Evolutionary conservation across 2,329 filamentous ascomycete species (phyloP), one percentile per base, ranked within the genome.

Genomic region (Aspergillus spinulosporus): DNA sequence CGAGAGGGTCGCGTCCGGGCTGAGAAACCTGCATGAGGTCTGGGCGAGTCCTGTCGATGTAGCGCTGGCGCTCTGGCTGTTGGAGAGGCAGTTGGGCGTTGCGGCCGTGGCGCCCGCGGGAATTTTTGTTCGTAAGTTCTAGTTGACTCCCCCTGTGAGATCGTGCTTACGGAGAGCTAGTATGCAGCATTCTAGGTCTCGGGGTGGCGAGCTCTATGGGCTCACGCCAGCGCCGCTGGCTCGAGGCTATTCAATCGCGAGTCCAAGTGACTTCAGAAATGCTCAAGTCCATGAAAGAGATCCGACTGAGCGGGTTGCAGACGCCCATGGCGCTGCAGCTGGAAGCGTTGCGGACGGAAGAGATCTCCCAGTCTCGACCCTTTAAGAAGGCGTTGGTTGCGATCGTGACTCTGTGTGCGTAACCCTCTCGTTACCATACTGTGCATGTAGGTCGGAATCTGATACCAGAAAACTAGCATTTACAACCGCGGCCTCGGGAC

Each of bases 181-280:
- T 55, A 28, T 29, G 60, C 21, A 67, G 66, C 49, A 62, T 65
- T 37, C 48, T 57, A 12, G 52, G 56, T n/a, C 52, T 68, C 21
- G 61, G 28, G 36, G 39, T 71, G 2, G 56, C 62, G 1, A 64
- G 59, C 12, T 68, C 58, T 26, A 66, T 59, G n/a, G 67, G 65
- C 3, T 56, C 64, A 31, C 53, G 58, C 26, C 58, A 44, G 42
- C 42, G 42, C 3, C 57, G 21, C 28, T 61, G 57, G 36, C 68
- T 70, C 66, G 21, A 51, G 2, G 52, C 40, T 8, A 58, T 68
- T 2, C 68, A 70, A 50, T 64, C 58, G 28, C 62, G 68, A 2
- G 66, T 69, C 37, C 66, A 63, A 11, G 45, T 67, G 28, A 71
- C 66, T 2, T 37, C 34, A 12, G 34, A 37, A 8, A 37, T 37